phyloP scores from a whole-genome alignment of 1,284 basidiomycete genomes.

The Waitea zeae region DNA sequence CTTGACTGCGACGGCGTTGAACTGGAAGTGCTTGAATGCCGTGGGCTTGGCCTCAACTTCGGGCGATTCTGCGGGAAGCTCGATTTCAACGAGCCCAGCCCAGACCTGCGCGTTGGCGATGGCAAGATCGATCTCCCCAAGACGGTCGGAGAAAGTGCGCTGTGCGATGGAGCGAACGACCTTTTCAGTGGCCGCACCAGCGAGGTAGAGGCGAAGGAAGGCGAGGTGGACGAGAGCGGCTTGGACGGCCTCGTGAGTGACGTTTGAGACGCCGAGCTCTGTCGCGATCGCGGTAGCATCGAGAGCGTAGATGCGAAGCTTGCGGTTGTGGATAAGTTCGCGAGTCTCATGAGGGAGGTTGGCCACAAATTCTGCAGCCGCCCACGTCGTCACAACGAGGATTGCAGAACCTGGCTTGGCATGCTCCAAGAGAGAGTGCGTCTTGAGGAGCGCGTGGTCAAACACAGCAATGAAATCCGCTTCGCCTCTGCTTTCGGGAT shows the following conservation, averaged over 20 bases:
- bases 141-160: slow-evolving; percentile 19
- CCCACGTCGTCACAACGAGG: slow-evolving; percentile 46
- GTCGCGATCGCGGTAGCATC: slow-evolving; percentile 24
- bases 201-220: slow-evolving; percentile 59
- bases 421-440: slow-evolving; percentile 42
- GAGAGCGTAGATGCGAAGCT: slow-evolving; percentile 40
- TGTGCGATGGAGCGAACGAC: slow-evolving; percentile 33
- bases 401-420: slow-evolving; percentile 39
- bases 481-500: slow-evolving; percentile 8
- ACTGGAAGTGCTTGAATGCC: slow-evolving; percentile 39
- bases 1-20: slow-evolving; percentile 45
- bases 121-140: slow-evolving; percentile 25
- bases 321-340: slow-evolving; percentile 23
- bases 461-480: slow-evolving; percentile 57
- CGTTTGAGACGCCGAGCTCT: slow-evolving; percentile 10
- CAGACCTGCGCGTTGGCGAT: slow-evolving; percentile 35
- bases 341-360: slow-evolving; percentile 29
- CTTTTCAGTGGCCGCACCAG: slow-evolving; percentile 32
- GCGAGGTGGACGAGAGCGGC: slow-evolving; percentile 40
- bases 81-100: slow-evolving; percentile 35
- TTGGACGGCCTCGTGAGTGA: slow-evolving; percentile 24
- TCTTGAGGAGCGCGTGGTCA: slow-evolving; percentile 47
- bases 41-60: slow-evolving; percentile 12
- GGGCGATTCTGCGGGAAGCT: slow-evolving; percentile 14
- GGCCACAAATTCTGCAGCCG: slow-evolving; percentile 34